These are phyloP conservation scores for Pleurotus platypus DNA, from an alignment of 768 basidiomycete genomes.

Conservation along the genomic window DNA sequence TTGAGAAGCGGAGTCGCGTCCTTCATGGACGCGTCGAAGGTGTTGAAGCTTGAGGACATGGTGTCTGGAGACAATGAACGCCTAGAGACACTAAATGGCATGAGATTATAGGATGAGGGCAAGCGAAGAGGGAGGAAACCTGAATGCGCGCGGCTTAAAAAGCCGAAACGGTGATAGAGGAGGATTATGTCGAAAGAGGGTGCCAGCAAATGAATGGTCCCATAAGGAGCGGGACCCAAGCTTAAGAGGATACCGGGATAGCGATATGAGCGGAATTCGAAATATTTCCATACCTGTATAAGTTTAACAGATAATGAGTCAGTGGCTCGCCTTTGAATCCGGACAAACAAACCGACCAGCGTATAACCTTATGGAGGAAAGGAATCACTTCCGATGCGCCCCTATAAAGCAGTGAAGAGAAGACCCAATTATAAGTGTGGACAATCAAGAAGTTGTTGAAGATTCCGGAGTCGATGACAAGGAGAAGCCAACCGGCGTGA, in stretches of 20 bases:
- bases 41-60: slow-evolving; percentile 16
- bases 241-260: slow-evolving; percentile 41
- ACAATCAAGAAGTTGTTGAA: background rate
- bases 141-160: slow-evolving; percentile 30
- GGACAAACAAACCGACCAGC: slow-evolving; percentile 8
- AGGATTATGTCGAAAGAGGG: slow-evolving; percentile 23
- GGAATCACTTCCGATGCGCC: slow-evolving; percentile 11
- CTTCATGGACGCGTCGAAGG: slow-evolving; percentile 22
- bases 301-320: slow-evolving; percentile 6
- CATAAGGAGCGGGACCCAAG: slow-evolving; percentile 21
- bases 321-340: slow-evolving; percentile 34
- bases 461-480: background rate
- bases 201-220: slow-evolving; percentile 23
- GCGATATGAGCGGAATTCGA: slow-evolving; percentile 12
- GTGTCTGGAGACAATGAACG: slow-evolving; percentile 27
- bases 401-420: slow-evolving; percentile 10
- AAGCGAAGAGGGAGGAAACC: slow-evolving; percentile 21
- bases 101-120: slow-evolving; percentile 34
- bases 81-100: slow-evolving; percentile 25
- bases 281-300: slow-evolving; percentile 19
- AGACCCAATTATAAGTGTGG: slow-evolving; percentile 6
- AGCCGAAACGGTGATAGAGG: slow-evolving; percentile 22
- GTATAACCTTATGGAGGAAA: slow-evolving; percentile 3
- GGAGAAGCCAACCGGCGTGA: background rate
- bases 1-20: slow-evolving; percentile 26